Evolutionary conservation across 176 grass and related monocot species (phyloP).

Genomic region (Oryza officinalis): DNA sequence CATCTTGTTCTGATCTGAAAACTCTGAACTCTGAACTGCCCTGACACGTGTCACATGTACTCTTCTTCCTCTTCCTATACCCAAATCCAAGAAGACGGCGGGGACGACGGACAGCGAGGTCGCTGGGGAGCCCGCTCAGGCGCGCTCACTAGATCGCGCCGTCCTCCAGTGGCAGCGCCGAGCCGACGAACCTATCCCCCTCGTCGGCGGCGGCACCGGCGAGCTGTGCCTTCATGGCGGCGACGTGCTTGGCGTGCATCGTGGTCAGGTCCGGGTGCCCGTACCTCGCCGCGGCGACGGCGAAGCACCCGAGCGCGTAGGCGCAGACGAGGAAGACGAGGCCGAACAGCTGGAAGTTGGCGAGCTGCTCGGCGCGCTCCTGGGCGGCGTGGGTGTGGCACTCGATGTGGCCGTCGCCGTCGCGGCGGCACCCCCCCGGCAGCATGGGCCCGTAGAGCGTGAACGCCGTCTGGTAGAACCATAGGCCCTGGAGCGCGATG

Average conservation of each 20-base stretch:
- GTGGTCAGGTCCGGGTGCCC: slow-evolving; percentile 49
- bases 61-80: background rate
- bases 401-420: slow-evolving; percentile 34
- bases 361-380: slow-evolving; percentile 71
- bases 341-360: slow-evolving; percentile 65
- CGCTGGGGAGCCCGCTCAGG: background rate
- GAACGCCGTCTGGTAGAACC: slow-evolving; percentile 98
- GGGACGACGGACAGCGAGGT: background rate
- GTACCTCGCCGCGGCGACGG: slow-evolving; percentile 37
- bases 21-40: background rate
- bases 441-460: slow-evolving; percentile 87
- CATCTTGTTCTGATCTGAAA: background rate
- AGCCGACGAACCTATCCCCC: background rate
- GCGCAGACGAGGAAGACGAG: slow-evolving; percentile 52
- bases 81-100: slow-evolving; percentile 26
- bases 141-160: slow-evolving; percentile 10
- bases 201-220: background rate
- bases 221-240: slow-evolving; percentile 14
- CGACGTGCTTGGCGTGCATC: slow-evolving; percentile 34
- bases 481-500: slow-evolving; percentile 83
- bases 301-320: slow-evolving; percentile 55
- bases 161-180: background rate
- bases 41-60: background rate
- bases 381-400: slow-evolving; percentile 50
- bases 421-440: slow-evolving; percentile 56